Evolutionary conservation across 2,329 filamentous ascomycete genomes (phyloP).

Genomic region (Arthrobotrys megalospora): DNA sequence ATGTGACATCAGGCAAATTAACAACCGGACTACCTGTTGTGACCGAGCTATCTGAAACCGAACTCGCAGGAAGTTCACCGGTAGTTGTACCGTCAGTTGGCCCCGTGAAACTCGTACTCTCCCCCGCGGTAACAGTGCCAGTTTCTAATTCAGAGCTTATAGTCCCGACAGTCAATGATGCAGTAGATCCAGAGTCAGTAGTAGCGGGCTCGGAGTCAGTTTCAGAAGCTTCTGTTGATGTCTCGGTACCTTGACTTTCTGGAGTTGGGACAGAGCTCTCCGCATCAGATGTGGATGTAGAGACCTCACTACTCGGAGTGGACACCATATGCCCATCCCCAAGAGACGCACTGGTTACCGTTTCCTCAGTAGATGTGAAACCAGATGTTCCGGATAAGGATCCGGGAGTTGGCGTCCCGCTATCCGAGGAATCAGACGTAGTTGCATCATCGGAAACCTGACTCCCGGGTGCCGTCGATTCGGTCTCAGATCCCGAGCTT

Average conservation of each 20-base stretch:
- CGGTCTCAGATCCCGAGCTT: neutral
- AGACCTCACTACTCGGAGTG: neutral
- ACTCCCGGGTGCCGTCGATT: neutral
- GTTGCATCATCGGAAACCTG: neutral
- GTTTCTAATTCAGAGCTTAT: neutral
- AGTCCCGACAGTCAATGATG: neutral
- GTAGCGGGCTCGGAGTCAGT: neutral
- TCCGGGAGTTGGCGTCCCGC: neutral
- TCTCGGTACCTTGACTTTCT: too few species aligned
- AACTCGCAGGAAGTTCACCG: neutral
- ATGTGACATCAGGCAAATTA: constrained; percentile 3
- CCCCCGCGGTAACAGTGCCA: neutral
- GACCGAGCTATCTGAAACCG: neutral
- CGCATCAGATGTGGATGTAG: neutral
- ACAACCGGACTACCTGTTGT: constrained; percentile 10
- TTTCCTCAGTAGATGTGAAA: neutral
- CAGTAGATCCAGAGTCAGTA: neutral
- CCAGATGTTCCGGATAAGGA: neutral
- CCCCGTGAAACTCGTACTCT: neutral
- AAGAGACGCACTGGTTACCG: neutral
- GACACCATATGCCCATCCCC: neutral
- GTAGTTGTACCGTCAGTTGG: neutral
- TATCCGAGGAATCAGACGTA: neutral
- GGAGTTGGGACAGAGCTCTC: neutral
- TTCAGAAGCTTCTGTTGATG: neutral